Conservation (phyloP, 768 basidiomycete genomes). For the Boletus rubroflammeus region DNA sequence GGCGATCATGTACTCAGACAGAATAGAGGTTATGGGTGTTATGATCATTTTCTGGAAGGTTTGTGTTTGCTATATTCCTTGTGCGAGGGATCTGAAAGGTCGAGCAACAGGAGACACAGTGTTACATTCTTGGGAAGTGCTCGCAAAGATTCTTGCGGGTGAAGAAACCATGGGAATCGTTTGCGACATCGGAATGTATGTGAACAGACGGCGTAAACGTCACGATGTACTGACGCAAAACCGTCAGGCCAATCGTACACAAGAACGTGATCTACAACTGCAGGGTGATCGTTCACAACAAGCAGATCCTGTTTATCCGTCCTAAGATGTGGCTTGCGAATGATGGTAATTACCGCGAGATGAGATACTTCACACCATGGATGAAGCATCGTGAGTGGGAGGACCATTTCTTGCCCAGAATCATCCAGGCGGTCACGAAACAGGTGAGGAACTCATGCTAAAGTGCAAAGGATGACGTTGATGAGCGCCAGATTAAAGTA, state of each 20-base stretch:
- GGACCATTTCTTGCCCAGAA: conserved; percentile 87
- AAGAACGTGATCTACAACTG: conserved; percentile 99
- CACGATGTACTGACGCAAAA: neutral
- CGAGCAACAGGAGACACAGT: conserved; percentile 78
- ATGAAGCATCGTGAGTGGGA: conserved; percentile 84
- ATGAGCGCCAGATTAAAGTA: conserved; percentile 64
- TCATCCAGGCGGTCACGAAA: conserved; percentile 83
- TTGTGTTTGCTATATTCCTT: neutral
- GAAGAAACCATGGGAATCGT: conserved; percentile 82
- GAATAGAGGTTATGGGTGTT: conserved; percentile 88
- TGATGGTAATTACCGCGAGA: conserved; percentile 93
- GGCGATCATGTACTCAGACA: neutral
- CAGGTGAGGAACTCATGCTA: conserved; percentile 51
- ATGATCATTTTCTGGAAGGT: conserved; percentile 98
- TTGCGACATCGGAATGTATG: conserved; percentile 96
- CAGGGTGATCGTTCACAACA: conserved; percentile 82
- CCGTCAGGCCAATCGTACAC: conserved; percentile 86
- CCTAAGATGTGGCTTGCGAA: conserved; percentile 99
- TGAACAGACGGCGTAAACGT: neutral
- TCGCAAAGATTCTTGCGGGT: conserved; percentile 83
- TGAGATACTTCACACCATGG: conserved; percentile 95
- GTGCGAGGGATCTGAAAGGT: neutral
- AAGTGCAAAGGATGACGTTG: neutral
- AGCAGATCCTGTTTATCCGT: conserved; percentile 87
- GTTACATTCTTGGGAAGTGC: conserved; percentile 96